Percentiles rank a stretch among this genome's conserved stretches.
Evolutionary conservation across 169 alveolate species (phyloP).

Genomic region (Blepharisma undulans): DNA sequence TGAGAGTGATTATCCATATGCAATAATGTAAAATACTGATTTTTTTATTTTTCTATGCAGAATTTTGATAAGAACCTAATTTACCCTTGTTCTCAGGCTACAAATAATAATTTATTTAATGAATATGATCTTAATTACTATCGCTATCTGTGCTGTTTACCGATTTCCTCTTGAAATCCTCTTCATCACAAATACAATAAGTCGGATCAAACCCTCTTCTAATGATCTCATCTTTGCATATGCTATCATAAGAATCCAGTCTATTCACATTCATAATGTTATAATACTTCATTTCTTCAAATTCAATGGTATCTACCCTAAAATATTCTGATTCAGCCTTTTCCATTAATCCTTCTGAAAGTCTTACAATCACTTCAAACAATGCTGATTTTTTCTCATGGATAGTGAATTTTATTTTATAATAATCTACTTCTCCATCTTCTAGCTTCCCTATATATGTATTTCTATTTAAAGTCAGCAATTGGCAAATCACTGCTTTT

Average conservation of each 20-base stretch:
- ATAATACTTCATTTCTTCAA: neutral
- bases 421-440: neutral
- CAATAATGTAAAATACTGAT: too few species aligned
- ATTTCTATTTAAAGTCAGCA: neutral
- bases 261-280: slow-evolving; percentile 21
- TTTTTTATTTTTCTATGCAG: too few species aligned
- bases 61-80: too few species aligned
- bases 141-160: too few species aligned
- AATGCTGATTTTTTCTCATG: neutral
- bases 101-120: too few species aligned
- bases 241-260: slow-evolving; percentile 11
- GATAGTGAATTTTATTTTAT: neutral
- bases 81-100: too few species aligned
- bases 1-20: too few species aligned
- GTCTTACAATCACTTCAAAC: slow-evolving; percentile 6
- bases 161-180: too few species aligned
- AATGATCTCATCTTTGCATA: neutral
- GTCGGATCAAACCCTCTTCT: neutral
- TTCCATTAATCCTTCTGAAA: neutral
- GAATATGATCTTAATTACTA: too few species aligned
- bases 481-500: neutral
- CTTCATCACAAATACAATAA: slow-evolving; percentile 28
- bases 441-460: neutral
- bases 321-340: neutral
- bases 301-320: neutral